These are phyloP conservation scores for Dendrobium officinale DNA, from an alignment of 106 monocot genomes.

Conservation along the genomic window DNA sequence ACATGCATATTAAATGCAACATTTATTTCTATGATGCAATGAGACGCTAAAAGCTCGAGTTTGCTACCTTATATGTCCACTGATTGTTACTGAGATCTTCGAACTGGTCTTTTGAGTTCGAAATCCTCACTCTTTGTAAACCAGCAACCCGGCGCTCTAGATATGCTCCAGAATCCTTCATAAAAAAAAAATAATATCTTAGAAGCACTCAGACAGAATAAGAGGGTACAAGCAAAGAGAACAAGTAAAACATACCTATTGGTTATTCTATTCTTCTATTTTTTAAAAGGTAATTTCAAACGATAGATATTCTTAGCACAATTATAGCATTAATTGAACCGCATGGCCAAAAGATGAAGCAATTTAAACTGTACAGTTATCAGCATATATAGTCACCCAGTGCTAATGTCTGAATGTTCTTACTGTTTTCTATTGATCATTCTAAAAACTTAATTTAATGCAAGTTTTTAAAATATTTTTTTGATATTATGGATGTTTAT, in stretches of 20 bases:
- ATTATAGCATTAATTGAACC: too few species aligned
- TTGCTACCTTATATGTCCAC: slow-evolving; percentile 75
- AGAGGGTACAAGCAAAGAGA: neutral
- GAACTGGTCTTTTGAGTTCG: slow-evolving; percentile 3
- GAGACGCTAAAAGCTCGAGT: neutral
- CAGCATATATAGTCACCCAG: too few species aligned
- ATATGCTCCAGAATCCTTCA: slow-evolving; percentile 71
- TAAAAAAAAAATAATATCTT: neutral
- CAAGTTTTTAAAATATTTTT: too few species aligned
- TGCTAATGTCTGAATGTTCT: too few species aligned
- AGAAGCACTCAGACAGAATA: neutral
- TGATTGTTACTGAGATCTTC: slow-evolving; percentile 33
- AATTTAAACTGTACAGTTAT: too few species aligned
- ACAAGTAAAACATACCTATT: neutral
- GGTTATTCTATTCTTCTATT: neutral
- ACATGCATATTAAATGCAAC: neutral
- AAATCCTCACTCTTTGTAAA: slow-evolving; percentile 40
- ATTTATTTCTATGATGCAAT: neutral
- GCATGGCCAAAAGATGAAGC: too few species aligned
- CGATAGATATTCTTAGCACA: neutral
- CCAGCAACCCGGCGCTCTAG: slow-evolving; percentile 55
- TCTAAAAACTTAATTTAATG: too few species aligned
- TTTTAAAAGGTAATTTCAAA: neutral
- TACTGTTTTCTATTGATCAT: too few species aligned
- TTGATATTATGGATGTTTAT: neutral